Evolutionary conservation across 257 asterid species (phyloP), one percentile per base, ranked within the genome.

Genomic region (Nemophila menziesii): DNA sequence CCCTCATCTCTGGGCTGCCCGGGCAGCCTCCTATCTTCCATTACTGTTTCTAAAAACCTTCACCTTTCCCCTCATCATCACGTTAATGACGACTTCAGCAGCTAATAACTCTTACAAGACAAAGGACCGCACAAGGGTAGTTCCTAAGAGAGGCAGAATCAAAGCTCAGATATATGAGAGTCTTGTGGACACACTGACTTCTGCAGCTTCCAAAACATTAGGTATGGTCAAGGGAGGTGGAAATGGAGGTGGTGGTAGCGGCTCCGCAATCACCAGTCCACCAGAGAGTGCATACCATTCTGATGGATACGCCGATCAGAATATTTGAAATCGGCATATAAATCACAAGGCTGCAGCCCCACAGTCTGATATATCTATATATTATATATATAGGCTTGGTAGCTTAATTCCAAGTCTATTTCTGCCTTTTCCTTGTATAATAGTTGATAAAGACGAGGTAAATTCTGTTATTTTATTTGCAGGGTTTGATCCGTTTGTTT

Each of bases 131-230:
- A 0, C 55, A 33, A 22, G 3, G 37, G 4, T 57, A 24, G 62
- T 67, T 38, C 82, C 65, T 8, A 55, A 47, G 39, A 58, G 86
- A 17, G 92, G 92, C 46, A 57, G 52, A 12, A 69, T 79, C 58
- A 76, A 61, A 41, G 80, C 78, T 55, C 79, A 61, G 24, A 64
- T 80, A 17, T 77, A 71, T 57, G 62, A 39, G 75, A 62, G 79
- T 70, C 39, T 77, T 13, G 29, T 59, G 46, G 72, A 45, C 19
- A 55, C 57, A 21, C 24, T 69, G 18, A 47, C 65, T 67, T 49
- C 70, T 27, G 57, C 55, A 43, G 57, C 60, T 60, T 43, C 65
- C 9, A 55, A 40, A 43, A 47, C 58, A 3, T 39, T 70, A 5
- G 36, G 58, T 16, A 61, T 27, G 26, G 11, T 44, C 59, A 51